Conservation (phyloP, 169 alveolate species). For the Cryptosporidium felis region DNA sequence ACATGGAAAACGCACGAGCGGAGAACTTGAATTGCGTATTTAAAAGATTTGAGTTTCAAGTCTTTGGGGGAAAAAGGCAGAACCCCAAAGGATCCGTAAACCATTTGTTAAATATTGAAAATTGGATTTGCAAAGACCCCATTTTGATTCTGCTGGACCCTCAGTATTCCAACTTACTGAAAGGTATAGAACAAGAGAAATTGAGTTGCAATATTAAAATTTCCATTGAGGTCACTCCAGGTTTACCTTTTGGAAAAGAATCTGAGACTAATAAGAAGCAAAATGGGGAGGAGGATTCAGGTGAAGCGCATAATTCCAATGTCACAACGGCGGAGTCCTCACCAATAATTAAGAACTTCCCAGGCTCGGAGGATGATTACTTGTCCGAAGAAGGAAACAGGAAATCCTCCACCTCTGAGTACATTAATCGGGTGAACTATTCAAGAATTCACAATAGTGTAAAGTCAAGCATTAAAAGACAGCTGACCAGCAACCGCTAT, state of each 20-base stretch:
- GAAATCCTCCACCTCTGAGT: not conserved
- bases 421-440: not conserved
- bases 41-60: not conserved
- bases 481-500: constrained; percentile 47
- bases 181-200: no score
- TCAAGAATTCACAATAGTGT: not conserved
- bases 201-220: not conserved
- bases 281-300: not conserved
- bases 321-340: not conserved
- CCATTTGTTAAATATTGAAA: no score
- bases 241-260: not conserved
- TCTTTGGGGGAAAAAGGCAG: no score
- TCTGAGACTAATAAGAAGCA: no score
- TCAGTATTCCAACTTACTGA: no score
- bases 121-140: no score
- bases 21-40: constrained; percentile 1
- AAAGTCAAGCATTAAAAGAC: constrained; percentile 35
- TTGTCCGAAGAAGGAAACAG: not conserved
- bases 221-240: not conserved
- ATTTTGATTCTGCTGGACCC: no score
- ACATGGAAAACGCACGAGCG: no score
- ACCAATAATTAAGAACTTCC: not conserved
- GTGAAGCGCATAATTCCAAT: not conserved
- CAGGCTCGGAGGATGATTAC: not conserved
- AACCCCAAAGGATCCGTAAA: no score